Conservation (phyloP, 2,329 filamentous ascomycete species). For the Alternaria arbusti region DNA sequence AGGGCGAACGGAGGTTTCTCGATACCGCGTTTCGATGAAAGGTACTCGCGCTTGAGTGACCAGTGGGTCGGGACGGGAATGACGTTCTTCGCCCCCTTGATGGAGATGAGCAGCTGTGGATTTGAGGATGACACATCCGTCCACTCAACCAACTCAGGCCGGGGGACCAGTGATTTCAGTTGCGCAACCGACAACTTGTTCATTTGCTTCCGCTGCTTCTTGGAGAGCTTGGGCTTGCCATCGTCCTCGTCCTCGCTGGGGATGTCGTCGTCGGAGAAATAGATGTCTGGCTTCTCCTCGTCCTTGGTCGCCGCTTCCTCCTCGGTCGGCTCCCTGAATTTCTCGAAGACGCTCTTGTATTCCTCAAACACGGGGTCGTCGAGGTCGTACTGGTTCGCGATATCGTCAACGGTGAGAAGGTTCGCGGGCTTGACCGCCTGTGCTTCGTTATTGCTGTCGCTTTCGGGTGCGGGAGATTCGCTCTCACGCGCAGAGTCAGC, state of each 20-base stretch:
- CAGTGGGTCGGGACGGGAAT: constrained; percentile 94
- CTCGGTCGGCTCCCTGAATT: constrained; percentile 66
- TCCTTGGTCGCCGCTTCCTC: constrained; percentile 62
- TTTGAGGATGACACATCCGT: constrained; percentile 92
- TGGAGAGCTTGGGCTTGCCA: constrained; percentile 74
- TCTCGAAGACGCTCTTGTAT: constrained; percentile 82
- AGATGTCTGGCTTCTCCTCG: constrained; percentile 81
- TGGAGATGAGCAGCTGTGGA: constrained; percentile 85
- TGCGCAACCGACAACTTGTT: constrained; percentile 95
- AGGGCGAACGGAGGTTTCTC: constrained; percentile 93
- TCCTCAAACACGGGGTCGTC: constrained; percentile 81
- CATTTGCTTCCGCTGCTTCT: constrained; percentile 91
- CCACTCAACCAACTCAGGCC: constrained; percentile 97
- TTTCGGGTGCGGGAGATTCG: constrained; percentile 47
- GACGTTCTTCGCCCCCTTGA: constrained; percentile 94
- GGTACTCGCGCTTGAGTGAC: constrained; percentile 94
- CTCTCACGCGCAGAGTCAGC: constrained; percentile 43
- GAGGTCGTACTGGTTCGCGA: constrained; percentile 61
- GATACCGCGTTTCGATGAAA: constrained; percentile 95
- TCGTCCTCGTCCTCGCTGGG: constrained; percentile 84
- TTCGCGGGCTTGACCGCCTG: constrained; percentile 56
- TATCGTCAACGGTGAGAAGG: constrained; percentile 31
- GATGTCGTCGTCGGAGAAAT: constrained; percentile 82
- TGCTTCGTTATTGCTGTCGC: constrained; percentile 43
- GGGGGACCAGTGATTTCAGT: constrained; percentile 87